Conservation (phyloP, 495 filamentous ascomycete genomes). For the Aspergillus incahuasiensis region DNA sequence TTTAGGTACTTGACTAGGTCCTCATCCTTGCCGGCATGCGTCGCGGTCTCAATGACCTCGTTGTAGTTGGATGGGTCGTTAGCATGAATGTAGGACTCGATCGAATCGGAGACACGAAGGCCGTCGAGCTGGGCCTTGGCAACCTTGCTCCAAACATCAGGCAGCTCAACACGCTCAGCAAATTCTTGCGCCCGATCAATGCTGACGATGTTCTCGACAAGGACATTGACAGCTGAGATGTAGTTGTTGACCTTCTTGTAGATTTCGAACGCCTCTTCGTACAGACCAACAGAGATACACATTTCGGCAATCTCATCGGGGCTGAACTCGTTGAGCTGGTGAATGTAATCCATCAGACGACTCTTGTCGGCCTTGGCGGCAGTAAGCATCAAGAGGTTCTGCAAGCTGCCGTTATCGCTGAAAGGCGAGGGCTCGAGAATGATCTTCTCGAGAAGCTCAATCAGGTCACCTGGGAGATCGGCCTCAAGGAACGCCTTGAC, state of each 20-base stretch:
- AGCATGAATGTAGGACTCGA: slow-evolving; percentile 96
- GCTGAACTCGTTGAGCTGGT: slow-evolving; percentile 81
- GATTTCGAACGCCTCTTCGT: slow-evolving; percentile 97
- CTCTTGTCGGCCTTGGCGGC: slow-evolving; percentile 95
- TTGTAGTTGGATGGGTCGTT: slow-evolving; percentile 86
- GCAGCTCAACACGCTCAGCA: slow-evolving; percentile 89
- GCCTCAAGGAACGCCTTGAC: slow-evolving; percentile 87
- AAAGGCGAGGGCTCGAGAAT: slow-evolving; percentile 96
- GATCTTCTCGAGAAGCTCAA: slow-evolving; percentile 98
- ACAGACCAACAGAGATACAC: slow-evolving; percentile 90
- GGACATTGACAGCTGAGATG: slow-evolving; percentile 78
- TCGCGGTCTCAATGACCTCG: slow-evolving; percentile 95
- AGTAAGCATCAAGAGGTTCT: slow-evolving; percentile 95
- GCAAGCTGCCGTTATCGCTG: slow-evolving; percentile 92
- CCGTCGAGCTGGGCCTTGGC: slow-evolving; percentile 98
- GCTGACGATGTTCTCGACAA: slow-evolving; percentile 96
- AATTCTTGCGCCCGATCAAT: slow-evolving; percentile 97
- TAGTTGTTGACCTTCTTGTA: slow-evolving; percentile 97
- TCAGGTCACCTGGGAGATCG: slow-evolving; percentile 89
- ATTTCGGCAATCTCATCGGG: slow-evolving; percentile 88
- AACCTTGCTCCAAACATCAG: slow-evolving; percentile 98
- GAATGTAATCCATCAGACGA: slow-evolving; percentile 95
- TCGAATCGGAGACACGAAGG: slow-evolving; percentile 84
- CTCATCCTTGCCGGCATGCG: slow-evolving; percentile 94
- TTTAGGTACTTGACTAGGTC: slow-evolving; percentile 94